Conservation (phyloP, 2,329 filamentous ascomycete species). For the Rasamsonia emersonii region DNA sequence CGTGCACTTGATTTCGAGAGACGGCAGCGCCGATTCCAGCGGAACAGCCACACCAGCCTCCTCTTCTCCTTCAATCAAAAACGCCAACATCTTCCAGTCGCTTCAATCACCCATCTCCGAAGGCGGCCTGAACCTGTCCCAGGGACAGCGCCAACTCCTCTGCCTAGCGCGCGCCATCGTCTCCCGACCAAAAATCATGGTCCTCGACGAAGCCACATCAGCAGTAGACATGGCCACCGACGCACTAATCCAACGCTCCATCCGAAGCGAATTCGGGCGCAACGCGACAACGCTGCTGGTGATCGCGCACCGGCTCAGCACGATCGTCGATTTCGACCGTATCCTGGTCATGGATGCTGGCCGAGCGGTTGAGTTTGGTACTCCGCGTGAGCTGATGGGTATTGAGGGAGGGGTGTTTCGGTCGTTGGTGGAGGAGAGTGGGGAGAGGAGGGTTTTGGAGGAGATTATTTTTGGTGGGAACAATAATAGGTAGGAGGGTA, state of each 20-base stretch:
- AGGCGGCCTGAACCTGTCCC: constrained; percentile 65
- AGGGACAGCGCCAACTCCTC: constrained; percentile 67
- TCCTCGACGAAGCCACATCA: constrained; percentile 71
- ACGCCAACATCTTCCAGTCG: constrained; percentile 54
- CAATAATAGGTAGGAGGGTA: too few relatives aligned
- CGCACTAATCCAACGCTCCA: constrained; percentile 61
- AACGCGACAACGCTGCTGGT: constrained; percentile 58
- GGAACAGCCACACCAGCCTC: constrained; percentile 12
- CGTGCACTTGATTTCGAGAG: constrained; percentile 55
- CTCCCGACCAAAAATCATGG: constrained; percentile 64
- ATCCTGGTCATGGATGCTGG: constrained; percentile 32
- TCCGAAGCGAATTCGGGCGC: constrained; percentile 60
- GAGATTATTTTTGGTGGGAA: constrained; percentile 6
- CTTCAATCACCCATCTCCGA: constrained; percentile 59
- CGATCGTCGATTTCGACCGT: constrained; percentile 67
- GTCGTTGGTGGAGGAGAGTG: constrained; percentile 7
- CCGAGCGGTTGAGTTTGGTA: constrained; percentile 5
- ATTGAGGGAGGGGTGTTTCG: constrained; percentile 7
- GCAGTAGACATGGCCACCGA: constrained; percentile 74
- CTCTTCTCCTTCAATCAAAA: too few relatives aligned
- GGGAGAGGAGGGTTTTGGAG: constrained; percentile 9
- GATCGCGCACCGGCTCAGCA: constrained; percentile 67
- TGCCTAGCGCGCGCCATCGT: constrained; percentile 68
- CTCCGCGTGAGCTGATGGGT: constrained; percentile 5
- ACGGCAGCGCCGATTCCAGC: constrained; percentile 17